These are phyloP conservation scores for Xylaria digitata DNA, from an alignment of 2,329 filamentous ascomycete genomes.

Conservation along the genomic window DNA sequence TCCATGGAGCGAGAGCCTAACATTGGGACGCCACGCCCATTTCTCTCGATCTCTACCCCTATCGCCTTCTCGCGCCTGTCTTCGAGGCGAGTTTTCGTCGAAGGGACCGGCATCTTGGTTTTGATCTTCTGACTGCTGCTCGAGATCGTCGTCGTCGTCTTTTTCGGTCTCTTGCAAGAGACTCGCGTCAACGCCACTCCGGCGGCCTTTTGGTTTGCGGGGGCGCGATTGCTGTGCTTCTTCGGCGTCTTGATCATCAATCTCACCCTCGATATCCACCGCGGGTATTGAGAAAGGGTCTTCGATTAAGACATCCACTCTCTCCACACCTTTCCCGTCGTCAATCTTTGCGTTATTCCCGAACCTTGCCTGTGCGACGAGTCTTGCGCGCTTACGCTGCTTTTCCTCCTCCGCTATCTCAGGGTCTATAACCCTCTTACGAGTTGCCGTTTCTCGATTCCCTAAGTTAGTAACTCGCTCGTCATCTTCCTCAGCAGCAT, in stretches of 20 bases:
- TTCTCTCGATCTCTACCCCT: slow-evolving; percentile 43
- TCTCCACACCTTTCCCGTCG: slow-evolving; percentile 71
- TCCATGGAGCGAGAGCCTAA: slow-evolving; percentile 78
- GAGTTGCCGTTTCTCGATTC: slow-evolving; percentile 39
- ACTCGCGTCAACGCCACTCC: slow-evolving; percentile 42
- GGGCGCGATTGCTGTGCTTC: slow-evolving; percentile 23
- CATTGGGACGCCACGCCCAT: slow-evolving; percentile 64
- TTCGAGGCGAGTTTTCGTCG: slow-evolving; percentile 43
- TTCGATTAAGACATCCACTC: slow-evolving; percentile 68
- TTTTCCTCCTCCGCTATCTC: slow-evolving; percentile 49
- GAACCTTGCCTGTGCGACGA: slow-evolving; percentile 76
- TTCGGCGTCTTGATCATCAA: slow-evolving; percentile 25
- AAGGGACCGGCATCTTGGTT: slow-evolving; percentile 32
- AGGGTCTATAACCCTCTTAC: slow-evolving; percentile 39
- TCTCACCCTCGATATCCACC: slow-evolving; percentile 33
- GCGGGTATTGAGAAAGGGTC: slow-evolving; percentile 62
- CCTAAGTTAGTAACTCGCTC: slow-evolving; percentile 34
- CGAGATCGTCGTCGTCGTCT: slow-evolving; percentile 41
- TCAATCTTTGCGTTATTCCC: slow-evolving; percentile 67
- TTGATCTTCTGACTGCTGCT: neutral
- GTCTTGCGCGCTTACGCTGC: slow-evolving; percentile 67
- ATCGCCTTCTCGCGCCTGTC: slow-evolving; percentile 42
- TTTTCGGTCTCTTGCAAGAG: slow-evolving; percentile 44
- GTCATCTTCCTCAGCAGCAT: slow-evolving; percentile 43
- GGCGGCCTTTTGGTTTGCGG: slow-evolving; percentile 43